Base-by-base conservation (phyloP, 1,284 basidiomycete genomes). In the Ustilago esculenta region DNA sequence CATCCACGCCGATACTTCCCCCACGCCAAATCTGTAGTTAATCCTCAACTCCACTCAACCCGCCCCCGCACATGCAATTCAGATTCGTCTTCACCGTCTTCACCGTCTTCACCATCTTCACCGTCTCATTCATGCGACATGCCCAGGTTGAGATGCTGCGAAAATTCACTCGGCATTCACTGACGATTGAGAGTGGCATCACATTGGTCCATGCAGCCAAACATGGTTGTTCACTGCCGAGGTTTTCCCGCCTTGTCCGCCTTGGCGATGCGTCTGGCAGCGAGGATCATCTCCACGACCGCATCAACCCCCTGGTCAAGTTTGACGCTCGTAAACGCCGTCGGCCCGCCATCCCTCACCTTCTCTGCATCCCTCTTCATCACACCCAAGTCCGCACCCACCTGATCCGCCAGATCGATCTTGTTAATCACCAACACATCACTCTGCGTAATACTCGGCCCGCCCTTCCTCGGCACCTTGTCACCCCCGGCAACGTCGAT, bases 391-490 rank as follows among this genome's bases (percentile, higher is more conserved):
- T 93, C 95, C 0, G 95, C 95, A 32, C 90, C 90, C 57, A 98
- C 95, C 82, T 96, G 87, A 7, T 90, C 90, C 1, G 95, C 95
- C 20, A 98, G 87, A 60, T 81, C 80, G 44, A 76, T 81, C 72
- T 81, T 80, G 86, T 98, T 98, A 77, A 98, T 88, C 23, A 98
- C 89, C 45, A 98, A 85, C 29, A 98, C 85, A 84, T 98, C 95
- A 2, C 92, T 94, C 81, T 95, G 91, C 27, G 79, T 80, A 32
- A 81, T 81, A 12, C 95, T 95, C 2, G 95, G 95, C 1, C 95
- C 95, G 6, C 96, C 95, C 85, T 98, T 98, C 27, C 95, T 86
- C 10, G 95, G 95, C 66, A 98, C 95, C 84, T 98, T 98, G 84
- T 98, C 96, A 0, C 95, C 95, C 23, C 95, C 95, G 85, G 85